These are phyloP conservation scores for Oryza officinalis DNA, from an alignment of 176 grass and related monocot species.

Conservation along the genomic window DNA sequence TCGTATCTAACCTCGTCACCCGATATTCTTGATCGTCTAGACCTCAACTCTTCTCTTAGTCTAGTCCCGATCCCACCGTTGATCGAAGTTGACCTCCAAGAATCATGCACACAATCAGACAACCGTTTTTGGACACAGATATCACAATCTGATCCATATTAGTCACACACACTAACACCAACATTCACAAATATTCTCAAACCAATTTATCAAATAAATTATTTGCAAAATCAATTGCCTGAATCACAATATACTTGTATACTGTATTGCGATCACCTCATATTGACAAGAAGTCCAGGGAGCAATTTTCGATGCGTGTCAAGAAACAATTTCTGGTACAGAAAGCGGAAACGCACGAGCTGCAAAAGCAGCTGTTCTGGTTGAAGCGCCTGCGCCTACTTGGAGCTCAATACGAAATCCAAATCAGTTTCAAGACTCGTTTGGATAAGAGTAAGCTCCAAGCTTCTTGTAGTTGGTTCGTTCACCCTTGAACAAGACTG, in stretches of 20 bases:
- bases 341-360: conserved; percentile 26
- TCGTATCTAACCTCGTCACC: too few relatives aligned
- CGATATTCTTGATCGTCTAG: too few relatives aligned
- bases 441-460: conserved; percentile 38
- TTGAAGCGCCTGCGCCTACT: conserved; percentile 45
- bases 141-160: too few relatives aligned
- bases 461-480: background rate
- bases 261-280: conserved; percentile 65
- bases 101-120: too few relatives aligned
- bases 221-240: too few relatives aligned
- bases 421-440: conserved; percentile 53
- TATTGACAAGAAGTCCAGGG: conserved; percentile 73
- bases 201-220: too few relatives aligned
- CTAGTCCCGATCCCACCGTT: too few relatives aligned
- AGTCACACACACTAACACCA: too few relatives aligned
- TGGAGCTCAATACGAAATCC: conserved; percentile 58
- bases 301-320: conserved; percentile 55
- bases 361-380: conserved; percentile 56
- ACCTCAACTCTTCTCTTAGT: too few relatives aligned
- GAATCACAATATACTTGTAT: conserved; percentile 42
- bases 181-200: too few relatives aligned
- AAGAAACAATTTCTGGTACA: conserved; percentile 53
- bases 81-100: too few relatives aligned
- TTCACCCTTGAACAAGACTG: background rate
- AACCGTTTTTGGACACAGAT: too few relatives aligned